Evolutionary conservation across 1,284 basidiomycete genomes (phyloP).

Genomic region (Cutaneotrichosporon mucoides): DNA sequence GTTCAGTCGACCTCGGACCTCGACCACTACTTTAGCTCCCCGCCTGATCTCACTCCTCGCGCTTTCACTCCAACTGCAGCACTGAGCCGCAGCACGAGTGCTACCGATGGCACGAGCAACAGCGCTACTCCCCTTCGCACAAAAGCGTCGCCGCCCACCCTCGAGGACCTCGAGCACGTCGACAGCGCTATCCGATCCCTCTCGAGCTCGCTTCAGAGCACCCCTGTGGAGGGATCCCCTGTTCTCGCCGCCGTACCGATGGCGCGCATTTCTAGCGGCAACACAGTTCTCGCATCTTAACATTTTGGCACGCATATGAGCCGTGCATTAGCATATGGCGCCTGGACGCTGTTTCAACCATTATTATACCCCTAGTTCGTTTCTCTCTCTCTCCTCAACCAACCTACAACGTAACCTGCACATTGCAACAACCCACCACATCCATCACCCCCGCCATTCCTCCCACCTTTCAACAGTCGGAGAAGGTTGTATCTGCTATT

Average conservation of each 20-base stretch:
- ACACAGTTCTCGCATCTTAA: slow-evolving; percentile 12
- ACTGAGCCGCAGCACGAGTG: slow-evolving; percentile 9
- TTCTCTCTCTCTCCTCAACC: background rate
- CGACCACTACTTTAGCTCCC: slow-evolving; percentile 38
- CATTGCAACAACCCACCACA: too few species aligned
- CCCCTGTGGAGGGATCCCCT: slow-evolving; percentile 12
- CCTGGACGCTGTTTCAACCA: background rate
- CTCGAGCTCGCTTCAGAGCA: slow-evolving; percentile 13
- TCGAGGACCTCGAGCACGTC: slow-evolving; percentile 23
- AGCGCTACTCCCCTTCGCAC: slow-evolving; percentile 3
- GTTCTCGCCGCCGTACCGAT: slow-evolving; percentile 3
- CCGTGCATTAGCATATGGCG: slow-evolving; percentile 3
- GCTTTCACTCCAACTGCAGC: slow-evolving; percentile 13
- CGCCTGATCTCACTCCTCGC: slow-evolving; percentile 16
- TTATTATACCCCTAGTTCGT: background rate
- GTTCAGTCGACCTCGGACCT: slow-evolving; percentile 38
- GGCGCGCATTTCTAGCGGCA: slow-evolving; percentile 4
- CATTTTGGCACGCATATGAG: slow-evolving; percentile 1
- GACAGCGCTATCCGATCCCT: slow-evolving; percentile 22
- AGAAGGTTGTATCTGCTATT: slow-evolving; percentile 3
- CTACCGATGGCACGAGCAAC: slow-evolving; percentile 3
- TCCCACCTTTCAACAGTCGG: background rate
- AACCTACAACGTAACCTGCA: too few species aligned
- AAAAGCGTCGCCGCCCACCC: slow-evolving; percentile 12
- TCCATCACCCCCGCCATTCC: background rate